Percentiles rank a stretch among this genome's conserved stretches.
Conservation (phyloP, 1,284 basidiomycete species). For the Limonomyces culmigenus region DNA sequence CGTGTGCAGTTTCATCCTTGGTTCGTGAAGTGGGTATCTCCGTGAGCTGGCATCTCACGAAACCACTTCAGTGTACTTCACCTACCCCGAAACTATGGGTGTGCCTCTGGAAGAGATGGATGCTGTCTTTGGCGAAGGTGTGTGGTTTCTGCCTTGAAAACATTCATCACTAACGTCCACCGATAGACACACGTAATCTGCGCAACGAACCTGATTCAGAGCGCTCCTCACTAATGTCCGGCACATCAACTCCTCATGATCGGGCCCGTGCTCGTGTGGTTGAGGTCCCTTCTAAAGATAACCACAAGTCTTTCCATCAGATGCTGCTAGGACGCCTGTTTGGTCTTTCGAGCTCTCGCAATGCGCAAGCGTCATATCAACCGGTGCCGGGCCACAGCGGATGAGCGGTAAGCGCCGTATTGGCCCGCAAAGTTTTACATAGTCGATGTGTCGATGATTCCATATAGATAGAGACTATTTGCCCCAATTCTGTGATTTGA, state of each 20-base stretch:
- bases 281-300: too few relatives aligned
- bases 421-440: too few relatives aligned
- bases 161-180: conserved; percentile 10
- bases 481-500: too few relatives aligned
- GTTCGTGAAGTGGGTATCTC: conserved; percentile 18
- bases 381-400: conserved; percentile 9
- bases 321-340: too few relatives aligned
- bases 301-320: too few relatives aligned
- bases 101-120: conserved; percentile 75
- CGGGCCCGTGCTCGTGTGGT: too few relatives aligned
- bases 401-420: too few relatives aligned
- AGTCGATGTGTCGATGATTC: too few relatives aligned
- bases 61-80: not conserved
- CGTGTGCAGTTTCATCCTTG: conserved; percentile 70
- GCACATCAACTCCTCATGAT: too few relatives aligned
- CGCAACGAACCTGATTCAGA: conserved; percentile 60
- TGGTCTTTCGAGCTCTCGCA: too few relatives aligned
- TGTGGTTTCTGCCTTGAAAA: not conserved
- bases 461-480: too few relatives aligned
- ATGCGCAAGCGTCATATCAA: conserved; percentile 21
- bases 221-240: conserved; percentile 36
- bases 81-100: conserved; percentile 73
- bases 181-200: conserved; percentile 46
- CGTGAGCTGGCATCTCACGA: conserved; percentile 1
- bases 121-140: conserved; percentile 68